A percentile compares a stretch with the other conserved stretches of the same genome.
Conservation (phyloP, 108 stramenopile species). For the Fistulifera pelliculosa region DNA sequence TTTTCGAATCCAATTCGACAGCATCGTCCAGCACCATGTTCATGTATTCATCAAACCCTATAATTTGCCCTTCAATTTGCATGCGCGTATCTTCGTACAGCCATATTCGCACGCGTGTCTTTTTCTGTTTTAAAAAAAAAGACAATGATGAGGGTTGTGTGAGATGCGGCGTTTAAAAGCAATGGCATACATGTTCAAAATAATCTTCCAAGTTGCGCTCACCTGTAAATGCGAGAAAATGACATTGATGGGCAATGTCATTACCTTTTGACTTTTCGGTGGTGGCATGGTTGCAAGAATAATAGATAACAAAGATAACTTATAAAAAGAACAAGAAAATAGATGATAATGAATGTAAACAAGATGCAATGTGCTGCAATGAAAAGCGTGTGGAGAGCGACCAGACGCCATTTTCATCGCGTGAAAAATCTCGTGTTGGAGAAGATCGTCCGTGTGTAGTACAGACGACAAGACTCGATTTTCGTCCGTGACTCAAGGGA, state of each 20-base stretch:
- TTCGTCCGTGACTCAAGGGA: no score
- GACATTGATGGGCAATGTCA: conserved; percentile 94
- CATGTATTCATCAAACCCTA: conserved; percentile 96
- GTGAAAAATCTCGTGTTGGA: no score
- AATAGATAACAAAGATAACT: no score
- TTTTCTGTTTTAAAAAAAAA: conserved; percentile 41
- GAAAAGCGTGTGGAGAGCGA: no score
- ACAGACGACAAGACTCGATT: no score
- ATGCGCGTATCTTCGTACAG: conserved; percentile 95
- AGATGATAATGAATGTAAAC: no score
- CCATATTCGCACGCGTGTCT: conserved; percentile 93
- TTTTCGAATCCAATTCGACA: conserved; percentile 77
- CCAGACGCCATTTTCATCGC: no score
- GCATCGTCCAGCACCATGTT: conserved; percentile 95
- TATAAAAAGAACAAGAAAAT: no score
- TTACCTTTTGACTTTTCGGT: conserved; percentile 84
- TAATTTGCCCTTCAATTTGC: conserved; percentile 96
- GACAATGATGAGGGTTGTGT: not conserved
- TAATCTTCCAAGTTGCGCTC: conserved; percentile 39
- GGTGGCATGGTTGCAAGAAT: conserved; percentile 62
- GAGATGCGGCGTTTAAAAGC: conserved; percentile 1
- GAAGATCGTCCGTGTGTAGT: no score
- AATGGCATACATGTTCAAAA: no score
- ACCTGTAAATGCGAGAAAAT: conserved; percentile 94
- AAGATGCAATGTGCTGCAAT: no score